Percentiles rank a stretch among this genome's conserved stretches.
Conservation (phyloP, 345 rosid genomes). For the Acer negundo region DNA sequence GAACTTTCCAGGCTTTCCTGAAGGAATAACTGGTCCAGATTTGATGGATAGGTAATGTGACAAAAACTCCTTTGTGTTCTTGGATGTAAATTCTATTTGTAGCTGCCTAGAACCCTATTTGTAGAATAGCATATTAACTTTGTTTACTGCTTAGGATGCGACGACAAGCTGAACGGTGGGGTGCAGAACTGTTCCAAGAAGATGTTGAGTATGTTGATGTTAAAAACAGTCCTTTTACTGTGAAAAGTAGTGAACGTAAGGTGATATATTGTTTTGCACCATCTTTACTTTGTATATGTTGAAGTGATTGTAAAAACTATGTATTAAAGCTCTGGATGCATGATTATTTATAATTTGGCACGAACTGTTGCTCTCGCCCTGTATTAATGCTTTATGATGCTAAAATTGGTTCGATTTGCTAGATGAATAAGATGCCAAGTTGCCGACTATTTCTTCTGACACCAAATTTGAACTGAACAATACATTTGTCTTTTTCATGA, state of each 20-base stretch:
- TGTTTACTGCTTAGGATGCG: conserved; percentile 64
- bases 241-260: conserved; percentile 84
- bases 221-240: conserved; percentile 70
- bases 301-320: not conserved
- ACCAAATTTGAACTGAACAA: not conserved
- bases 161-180: conserved; percentile 98
- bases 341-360: not conserved
- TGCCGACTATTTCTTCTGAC: not conserved
- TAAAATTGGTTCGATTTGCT: not conserved
- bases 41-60: conserved; percentile 82
- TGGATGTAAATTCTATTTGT: conserved; percentile 1
- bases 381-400: not conserved
- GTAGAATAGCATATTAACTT: conserved; percentile 3
- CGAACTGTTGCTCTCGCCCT: not conserved
- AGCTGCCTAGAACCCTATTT: not conserved
- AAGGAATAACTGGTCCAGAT: conserved; percentile 98
- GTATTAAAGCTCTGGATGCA: not conserved
- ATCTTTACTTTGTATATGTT: not conserved
- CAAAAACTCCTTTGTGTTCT: not conserved
- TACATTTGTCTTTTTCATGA: not conserved
- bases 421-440: not conserved
- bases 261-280: conserved; percentile 44
- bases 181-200: conserved; percentile 90
- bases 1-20: conserved; percentile 97
- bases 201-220: conserved; percentile 84